These are phyloP conservation scores for Wickerhamomyces rabaulensis DNA, from an alignment of 805 yeast species.

Conservation along the genomic window DNA sequence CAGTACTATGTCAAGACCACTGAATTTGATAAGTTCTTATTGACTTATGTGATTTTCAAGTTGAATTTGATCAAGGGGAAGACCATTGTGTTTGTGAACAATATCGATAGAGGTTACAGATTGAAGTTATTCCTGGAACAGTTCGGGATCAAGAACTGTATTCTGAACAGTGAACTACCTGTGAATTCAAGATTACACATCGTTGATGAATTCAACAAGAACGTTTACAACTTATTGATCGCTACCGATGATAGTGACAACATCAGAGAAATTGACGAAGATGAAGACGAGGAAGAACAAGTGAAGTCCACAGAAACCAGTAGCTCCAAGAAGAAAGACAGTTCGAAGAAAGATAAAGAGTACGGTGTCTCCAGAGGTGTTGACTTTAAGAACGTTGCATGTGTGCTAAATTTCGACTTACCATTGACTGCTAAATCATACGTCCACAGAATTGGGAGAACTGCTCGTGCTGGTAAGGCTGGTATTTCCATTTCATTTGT, in stretches of 20 bases:
- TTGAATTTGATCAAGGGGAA: constrained; percentile 86
- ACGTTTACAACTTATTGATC: constrained; percentile 77
- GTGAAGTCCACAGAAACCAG: constrained; percentile 9
- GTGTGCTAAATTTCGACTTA: constrained; percentile 91
- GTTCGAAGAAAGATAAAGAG: constrained; percentile 55
- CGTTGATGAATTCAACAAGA: constrained; percentile 91
- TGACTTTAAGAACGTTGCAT: constrained; percentile 92
- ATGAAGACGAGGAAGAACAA: constrained; percentile 25
- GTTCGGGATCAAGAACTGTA: constrained; percentile 86
- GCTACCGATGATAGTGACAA: constrained; percentile 89
- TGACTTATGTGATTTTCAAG: constrained; percentile 89
- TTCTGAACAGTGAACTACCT: constrained; percentile 89
- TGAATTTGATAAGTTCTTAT: constrained; percentile 87
- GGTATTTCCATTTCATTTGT: constrained; percentile 95
- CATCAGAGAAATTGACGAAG: constrained; percentile 46
- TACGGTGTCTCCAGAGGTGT: constrained; percentile 96
- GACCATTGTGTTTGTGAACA: constrained; percentile 84
- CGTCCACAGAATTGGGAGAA: constrained; percentile 92
- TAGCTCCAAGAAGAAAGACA: constrained; percentile 18
- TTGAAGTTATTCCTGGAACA: constrained; percentile 87
- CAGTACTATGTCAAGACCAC: constrained; percentile 85
- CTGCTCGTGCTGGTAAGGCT: constrained; percentile 94
- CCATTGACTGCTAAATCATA: constrained; percentile 88
- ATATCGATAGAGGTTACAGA: constrained; percentile 92
- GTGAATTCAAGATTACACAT: constrained; percentile 89